Evolutionary conservation across 2,329 filamentous ascomycete genomes (phyloP), one percentile per base, ranked within the genome.

Genomic region (Penicillium crustosum): DNA sequence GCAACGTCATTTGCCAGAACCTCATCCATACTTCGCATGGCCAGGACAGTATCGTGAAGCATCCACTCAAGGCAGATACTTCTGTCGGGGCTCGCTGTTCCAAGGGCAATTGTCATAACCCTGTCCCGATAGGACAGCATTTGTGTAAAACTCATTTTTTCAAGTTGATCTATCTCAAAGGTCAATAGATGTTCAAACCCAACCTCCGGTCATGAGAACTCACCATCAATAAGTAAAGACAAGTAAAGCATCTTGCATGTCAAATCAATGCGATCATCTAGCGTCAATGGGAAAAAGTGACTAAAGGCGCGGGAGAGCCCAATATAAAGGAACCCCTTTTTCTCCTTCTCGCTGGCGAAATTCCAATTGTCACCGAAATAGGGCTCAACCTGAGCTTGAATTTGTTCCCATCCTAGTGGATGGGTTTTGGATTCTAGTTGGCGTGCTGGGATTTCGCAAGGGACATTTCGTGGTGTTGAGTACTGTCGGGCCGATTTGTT

Each of bases 221-320:
- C n/a, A 66, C 62, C 62, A 43, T 66, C 63, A 42, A 65, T 61
- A 13, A 66, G 41, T 7, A 64, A 29, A 19, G 49, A 49, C 21
- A 66, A 42, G 43, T 63, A 66, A 41, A 61, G 58, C 53, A 65
- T 52, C 27, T 57, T 63, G 39, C 62, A 58, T 7, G 58, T 59
- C 31, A 49, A 44, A 25, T 61, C 55, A 23, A 65, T 58, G 4
- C 62, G 62, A 41, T 59, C 55, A 35, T 60, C 33, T 5, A 59
- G 39, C 1, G 57, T 60, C 33, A 65, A 53, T 9, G 63, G 63
- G 12, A 60, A 61, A 33, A 57, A 60, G 9, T 43, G 55, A 41
- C 57, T 60, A 21, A 63, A 64, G 17, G 63, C 62, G 17, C 57
- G 63, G 9, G 63, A 63, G 12, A 66, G 27, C 7, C 63, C 63